A percentile compares a stretch with the other conserved stretches of the same genome.
Evolutionary conservation across 768 basidiomycete species (phyloP).

Genomic region (Leucocoprinus leucothites): DNA sequence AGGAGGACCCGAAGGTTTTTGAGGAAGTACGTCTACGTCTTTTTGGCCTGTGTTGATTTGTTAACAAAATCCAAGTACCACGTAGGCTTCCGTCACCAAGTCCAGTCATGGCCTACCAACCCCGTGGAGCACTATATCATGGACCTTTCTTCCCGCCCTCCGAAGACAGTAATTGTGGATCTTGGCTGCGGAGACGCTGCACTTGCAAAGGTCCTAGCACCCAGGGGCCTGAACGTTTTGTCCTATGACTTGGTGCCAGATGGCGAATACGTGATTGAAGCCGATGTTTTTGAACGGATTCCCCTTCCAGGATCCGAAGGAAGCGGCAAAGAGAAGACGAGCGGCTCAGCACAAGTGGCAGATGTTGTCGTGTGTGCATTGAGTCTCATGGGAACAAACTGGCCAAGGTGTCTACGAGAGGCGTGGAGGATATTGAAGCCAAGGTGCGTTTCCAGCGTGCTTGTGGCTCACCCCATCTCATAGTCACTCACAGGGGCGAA

Average conservation of each 20-base stretch:
- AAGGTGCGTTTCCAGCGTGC: constrained; percentile 50
- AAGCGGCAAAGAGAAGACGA: constrained; percentile 30
- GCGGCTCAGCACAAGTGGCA: constrained; percentile 71
- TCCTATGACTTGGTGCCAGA: constrained; percentile 83
- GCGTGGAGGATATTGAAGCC: constrained; percentile 83
- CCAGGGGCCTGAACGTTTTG: constrained; percentile 64
- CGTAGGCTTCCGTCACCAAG: constrained; percentile 86
- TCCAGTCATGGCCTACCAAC: constrained; percentile 90
- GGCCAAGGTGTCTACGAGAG: constrained; percentile 88
- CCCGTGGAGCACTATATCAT: constrained; percentile 83
- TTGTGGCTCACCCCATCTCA: background rate
- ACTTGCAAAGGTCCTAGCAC: constrained; percentile 70
- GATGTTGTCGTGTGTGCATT: constrained; percentile 93
- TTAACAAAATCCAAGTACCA: constrained; percentile 71
- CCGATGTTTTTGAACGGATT: constrained; percentile 79
- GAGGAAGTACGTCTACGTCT: constrained; percentile 58
- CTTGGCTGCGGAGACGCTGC: constrained; percentile 95
- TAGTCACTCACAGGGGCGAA: constrained; percentile 52
- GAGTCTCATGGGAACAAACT: constrained; percentile 96
- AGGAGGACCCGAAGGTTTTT: constrained; percentile 75
- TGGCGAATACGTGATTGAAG: constrained; percentile 74
- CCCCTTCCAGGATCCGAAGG: constrained; percentile 83
- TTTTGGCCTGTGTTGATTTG: background rate
- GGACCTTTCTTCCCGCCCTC: constrained; percentile 58
- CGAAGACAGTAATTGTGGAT: constrained; percentile 79